Evolutionary conservation across 495 filamentous ascomycete species (phyloP).

Genomic region (Geoglossum glabrum): DNA sequence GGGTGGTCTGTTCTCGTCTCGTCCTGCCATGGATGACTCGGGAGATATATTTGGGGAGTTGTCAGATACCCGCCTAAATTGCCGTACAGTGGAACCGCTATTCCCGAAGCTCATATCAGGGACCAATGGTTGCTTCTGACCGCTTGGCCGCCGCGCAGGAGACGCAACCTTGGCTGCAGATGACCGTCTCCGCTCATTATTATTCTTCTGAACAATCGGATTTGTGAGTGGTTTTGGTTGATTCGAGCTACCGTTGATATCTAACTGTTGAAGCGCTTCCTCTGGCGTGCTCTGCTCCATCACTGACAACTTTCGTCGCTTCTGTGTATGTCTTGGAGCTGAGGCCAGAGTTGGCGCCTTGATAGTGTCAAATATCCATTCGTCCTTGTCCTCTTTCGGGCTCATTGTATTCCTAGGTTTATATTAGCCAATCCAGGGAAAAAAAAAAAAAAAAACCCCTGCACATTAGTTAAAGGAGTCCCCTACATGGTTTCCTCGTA

Average conservation of each 20-base stretch:
- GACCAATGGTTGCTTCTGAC: constrained; percentile 54
- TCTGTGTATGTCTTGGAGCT: constrained; percentile 15
- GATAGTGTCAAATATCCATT: constrained; percentile 97
- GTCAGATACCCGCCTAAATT: constrained; percentile 74
- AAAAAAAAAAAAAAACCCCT: neutral
- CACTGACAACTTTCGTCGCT: constrained; percentile 5
- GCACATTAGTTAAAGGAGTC: constrained; percentile 5
- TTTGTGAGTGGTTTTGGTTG: neutral
- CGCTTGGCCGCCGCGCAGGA: constrained; percentile 25
- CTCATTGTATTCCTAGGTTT: constrained; percentile 37
- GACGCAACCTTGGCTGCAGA: constrained; percentile 25
- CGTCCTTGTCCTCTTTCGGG: constrained; percentile 49
- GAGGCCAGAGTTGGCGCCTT: constrained; percentile 32
- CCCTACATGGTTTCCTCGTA: constrained; percentile 73
- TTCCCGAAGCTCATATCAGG: constrained; percentile 83
- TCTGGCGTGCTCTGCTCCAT: constrained; percentile 18
- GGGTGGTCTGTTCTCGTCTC: constrained; percentile 22
- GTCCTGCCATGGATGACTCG: constrained; percentile 17
- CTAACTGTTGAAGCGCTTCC: constrained; percentile 37
- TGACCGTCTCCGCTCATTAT: constrained; percentile 32
- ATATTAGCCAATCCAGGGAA: neutral
- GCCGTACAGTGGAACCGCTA: constrained; percentile 66
- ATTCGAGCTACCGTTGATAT: constrained; percentile 22
- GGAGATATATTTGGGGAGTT: constrained; percentile 26
- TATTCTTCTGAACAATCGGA: constrained; percentile 28